Base-by-base conservation (phyloP, 106 monocot genomes). In the Amphibolis antarctica region DNA sequence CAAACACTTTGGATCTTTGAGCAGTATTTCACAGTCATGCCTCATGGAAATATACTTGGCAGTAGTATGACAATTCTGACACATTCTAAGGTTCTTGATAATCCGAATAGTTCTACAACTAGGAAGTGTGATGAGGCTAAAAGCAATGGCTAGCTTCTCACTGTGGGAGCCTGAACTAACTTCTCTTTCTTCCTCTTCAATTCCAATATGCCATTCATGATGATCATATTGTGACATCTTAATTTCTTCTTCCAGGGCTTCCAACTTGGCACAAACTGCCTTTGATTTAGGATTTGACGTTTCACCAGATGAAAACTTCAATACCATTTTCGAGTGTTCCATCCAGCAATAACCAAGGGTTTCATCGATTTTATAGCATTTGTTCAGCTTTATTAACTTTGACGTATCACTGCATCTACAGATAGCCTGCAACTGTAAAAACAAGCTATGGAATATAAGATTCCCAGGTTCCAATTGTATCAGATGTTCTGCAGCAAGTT, bases 1-100 rank as follows among this genome's bases (percentile, higher is more conserved):
- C 79, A 94, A 72, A 73, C 75, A 73, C 26, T 63, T 76, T 20
- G 80, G 69, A 82, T 94, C 94, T 71, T 89, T 94, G 24, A 94
- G 62, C 50, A 89, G 44, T 47, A 94, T 81, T 46, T 76, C 84
- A 26, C 79, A 59, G 6, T 49, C 25, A 69, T 76, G 65, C 42
- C 61, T 44, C 58, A 76, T 70, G 4, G 89, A 83, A 30, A 86
- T 72, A 24, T 68, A 50, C 83, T 84, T 89, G 36, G 74, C 70
- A 47, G 71, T 62, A 23, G 64, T 69, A 65, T 94, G 94, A 36
- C 94, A 86, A 55, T 71, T 61, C 3, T 19, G 36, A 72, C 89
- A 94, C 61, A 86, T 71, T 21, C 86, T 75, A 14, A 77, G 53
- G 46, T 70, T 82, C 79, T 89, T 94, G 43, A 94, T 66, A 51